These are phyloP conservation scores for Ceratocystis cacaofunesta DNA, from an alignment of 2,329 filamentous ascomycete genomes.

Conservation along the genomic window DNA sequence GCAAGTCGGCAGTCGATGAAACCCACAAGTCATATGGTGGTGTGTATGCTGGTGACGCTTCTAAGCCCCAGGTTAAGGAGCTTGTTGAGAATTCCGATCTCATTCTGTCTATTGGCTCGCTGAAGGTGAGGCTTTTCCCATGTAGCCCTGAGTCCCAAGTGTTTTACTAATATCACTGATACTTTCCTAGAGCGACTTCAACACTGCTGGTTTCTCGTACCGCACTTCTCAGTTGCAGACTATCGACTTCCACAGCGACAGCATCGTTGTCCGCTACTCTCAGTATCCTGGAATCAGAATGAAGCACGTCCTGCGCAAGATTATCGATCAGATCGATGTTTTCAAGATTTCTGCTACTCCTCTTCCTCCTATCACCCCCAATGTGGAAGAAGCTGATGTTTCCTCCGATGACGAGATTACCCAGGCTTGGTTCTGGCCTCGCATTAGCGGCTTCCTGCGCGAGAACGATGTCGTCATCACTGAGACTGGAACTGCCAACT, in stretches of 20 bases:
- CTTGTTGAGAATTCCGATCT: constrained; percentile 55
- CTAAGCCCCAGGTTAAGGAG: constrained; percentile 46
- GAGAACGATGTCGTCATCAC: constrained; percentile 66
- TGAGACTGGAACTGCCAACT: constrained; percentile 77
- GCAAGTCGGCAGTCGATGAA: constrained; percentile 72
- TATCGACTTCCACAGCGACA: constrained; percentile 66
- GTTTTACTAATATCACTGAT: neutral
- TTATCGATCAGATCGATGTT: constrained; percentile 45
- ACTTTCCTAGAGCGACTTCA: constrained; percentile 51
- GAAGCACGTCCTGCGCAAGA: constrained; percentile 59
- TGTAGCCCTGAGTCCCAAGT: neutral
- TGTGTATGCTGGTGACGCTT: constrained; percentile 71
- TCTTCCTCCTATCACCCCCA: constrained; percentile 7
- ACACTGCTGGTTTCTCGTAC: constrained; percentile 71
- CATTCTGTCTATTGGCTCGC: constrained; percentile 52
- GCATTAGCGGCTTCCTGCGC: constrained; percentile 55
- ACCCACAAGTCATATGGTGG: constrained; percentile 61
- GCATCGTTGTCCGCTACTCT: constrained; percentile 59
- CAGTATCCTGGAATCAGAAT: constrained; percentile 66
- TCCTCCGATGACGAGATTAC: constrained; percentile 35
- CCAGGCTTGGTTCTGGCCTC: constrained; percentile 65
- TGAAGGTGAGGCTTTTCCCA: constrained; percentile 28
- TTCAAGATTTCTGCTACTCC: constrained; percentile 41
- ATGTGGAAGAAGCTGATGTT: constrained; percentile 37
- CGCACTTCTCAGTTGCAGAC: constrained; percentile 60